Base-by-base conservation (phyloP, 495 filamentous ascomycete species). In the Tuber indicum region DNA sequence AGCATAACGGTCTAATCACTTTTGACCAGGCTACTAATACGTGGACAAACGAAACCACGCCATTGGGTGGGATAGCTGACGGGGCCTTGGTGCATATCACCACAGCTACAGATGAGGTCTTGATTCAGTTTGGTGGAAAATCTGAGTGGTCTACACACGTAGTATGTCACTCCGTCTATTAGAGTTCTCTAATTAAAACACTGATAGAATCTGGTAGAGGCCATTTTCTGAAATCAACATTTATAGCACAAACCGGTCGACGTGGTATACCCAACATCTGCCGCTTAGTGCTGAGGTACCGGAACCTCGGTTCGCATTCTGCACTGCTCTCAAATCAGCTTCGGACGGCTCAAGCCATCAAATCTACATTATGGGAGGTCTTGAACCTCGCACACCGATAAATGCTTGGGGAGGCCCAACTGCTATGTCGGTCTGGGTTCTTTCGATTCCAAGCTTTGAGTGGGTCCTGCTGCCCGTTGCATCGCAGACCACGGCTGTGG, bases 311-410 rank as follows among this genome's bases (percentile, higher is more conserved):
- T 26, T 70, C 10, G 47, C 47, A 3, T 75, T 76, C 70, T 79
- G 77, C 49, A 39, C 26, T 16, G 41, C 62, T 5, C 23, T 77
- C 8, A 62, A 74, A 1, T 71, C 43, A n/a, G 52, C 75, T 12
- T 26, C 74, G 23, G 77, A 76, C 32, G 73, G 73, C 58, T 76
- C 77, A 12, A 72, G 44, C 23, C 71, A 79, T n/a, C 74, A 75
- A 52, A 78, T 78, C 23, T 43, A 72, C 8, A 74, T 74, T 26
- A 45, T 69, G 44, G 77, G 75, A 0, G 71, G 71, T 5, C 39
- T 41, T 41, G 2, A 26, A 17, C 0, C 49, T 41, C 44, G 5
- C n/a, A 2, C 8, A 1, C 0, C 21, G n/a, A 17, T 17, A 5
- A 36, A 10, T 12, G n/a, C 36, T 7, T 23, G 2, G 19, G 19